Evolutionary conservation across 2,329 filamentous ascomycete species (phyloP).

Genomic region (Ophiostoma sp.): DNA sequence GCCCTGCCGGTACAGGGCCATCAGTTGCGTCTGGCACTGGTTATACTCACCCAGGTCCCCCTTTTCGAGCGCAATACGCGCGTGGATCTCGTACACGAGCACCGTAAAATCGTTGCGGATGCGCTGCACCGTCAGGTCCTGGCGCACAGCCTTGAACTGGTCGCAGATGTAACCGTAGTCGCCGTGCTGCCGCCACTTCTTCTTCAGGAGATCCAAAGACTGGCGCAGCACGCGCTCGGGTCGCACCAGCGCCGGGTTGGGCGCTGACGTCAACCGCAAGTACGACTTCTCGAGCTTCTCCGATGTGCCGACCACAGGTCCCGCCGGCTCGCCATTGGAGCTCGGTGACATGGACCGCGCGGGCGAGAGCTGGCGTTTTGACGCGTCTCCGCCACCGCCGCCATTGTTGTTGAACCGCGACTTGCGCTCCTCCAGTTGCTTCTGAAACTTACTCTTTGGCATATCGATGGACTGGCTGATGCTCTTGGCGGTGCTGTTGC

Average conservation of each 20-base stretch:
- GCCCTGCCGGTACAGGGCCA: constrained; percentile 83
- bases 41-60: constrained; percentile 99
- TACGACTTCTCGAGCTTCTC: constrained; percentile 89
- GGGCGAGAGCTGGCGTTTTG: constrained; percentile 29
- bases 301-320: constrained; percentile 83
- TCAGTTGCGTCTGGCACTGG: constrained; percentile 98
- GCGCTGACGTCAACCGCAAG: constrained; percentile 86
- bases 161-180: constrained; percentile 99
- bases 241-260: constrained; percentile 84
- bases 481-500: constrained; percentile 1
- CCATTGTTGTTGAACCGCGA: constrained; percentile 75
- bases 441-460: constrained; percentile 80
- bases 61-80: constrained; percentile 95
- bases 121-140: constrained; percentile 96
- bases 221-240: constrained; percentile 77
- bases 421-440: constrained; percentile 82
- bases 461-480: constrained; percentile 35
- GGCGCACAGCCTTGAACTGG: constrained; percentile 97
- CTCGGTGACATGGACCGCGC: constrained; percentile 52
- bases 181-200: constrained; percentile 89
- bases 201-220: constrained; percentile 84
- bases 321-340: constrained; percentile 48
- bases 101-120: constrained; percentile 97
- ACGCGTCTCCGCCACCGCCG: background rate
- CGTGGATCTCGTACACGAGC: constrained; percentile 94